A percentile compares a stretch with the other conserved stretches of the same genome.
Conservation (phyloP, 352 stramenopile genomes). For the Phytophthora ramorum region DNA sequence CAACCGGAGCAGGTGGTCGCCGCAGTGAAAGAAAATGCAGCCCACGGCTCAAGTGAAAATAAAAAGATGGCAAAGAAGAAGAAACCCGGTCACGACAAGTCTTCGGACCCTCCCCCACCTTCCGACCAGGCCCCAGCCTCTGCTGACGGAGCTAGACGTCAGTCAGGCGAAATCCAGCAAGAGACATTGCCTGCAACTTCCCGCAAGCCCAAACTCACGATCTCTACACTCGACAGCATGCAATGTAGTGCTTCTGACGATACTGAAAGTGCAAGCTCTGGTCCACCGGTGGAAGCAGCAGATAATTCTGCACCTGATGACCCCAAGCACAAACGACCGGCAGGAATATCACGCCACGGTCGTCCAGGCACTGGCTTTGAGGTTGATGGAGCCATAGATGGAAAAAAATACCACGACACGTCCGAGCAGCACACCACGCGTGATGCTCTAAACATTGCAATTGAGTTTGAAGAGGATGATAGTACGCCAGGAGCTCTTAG, state of each 20-base stretch:
- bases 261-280: conserved; percentile 7
- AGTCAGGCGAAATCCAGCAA: neutral
- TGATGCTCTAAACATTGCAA: conserved; percentile 35
- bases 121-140: neutral
- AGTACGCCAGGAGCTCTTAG: neutral
- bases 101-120: neutral
- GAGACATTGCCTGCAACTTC: conserved; percentile 5
- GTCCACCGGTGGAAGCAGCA: conserved; percentile 25
- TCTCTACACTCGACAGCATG: conserved; percentile 4
- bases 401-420: conserved; percentile 17
- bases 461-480: conserved; percentile 52
- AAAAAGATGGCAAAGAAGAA: conserved; percentile 38
- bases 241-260: neutral
- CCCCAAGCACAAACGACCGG: conserved; percentile 9
- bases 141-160: neutral
- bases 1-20: neutral
- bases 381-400: conserved; percentile 4
- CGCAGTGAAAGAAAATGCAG: conserved; percentile 8
- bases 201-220: conserved; percentile 26
- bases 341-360: conserved; percentile 1
- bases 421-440: conserved; percentile 19
- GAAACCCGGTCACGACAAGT: conserved; percentile 10
- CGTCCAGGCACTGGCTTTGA: conserved; percentile 12
- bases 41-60: conserved; percentile 11
- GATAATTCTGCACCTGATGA: conserved; percentile 12